Percentiles rank a stretch among this genome's conserved stretches.
phyloP scores from a whole-genome alignment of 345 rosid genomes.

The Rhodamnia rubescens region DNA sequence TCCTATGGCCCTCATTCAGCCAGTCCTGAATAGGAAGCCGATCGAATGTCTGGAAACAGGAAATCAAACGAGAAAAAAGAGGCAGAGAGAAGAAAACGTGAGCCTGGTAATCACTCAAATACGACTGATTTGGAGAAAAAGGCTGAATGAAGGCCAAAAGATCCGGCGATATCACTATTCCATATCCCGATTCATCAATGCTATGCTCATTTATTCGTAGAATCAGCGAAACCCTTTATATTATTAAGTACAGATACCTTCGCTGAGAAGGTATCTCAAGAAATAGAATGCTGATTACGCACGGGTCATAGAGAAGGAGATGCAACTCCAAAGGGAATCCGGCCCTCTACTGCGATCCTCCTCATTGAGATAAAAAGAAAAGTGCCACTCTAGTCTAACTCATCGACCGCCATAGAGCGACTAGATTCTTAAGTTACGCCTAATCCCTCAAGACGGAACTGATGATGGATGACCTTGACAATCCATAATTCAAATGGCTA shows the following conservation, averaged over 20 bases:
- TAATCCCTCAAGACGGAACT: not conserved
- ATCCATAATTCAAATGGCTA: not conserved
- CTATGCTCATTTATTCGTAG: not conserved
- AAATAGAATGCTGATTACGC: too few relatives aligned
- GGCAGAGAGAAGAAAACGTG: not conserved
- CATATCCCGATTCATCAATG: not conserved
- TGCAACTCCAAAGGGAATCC: not conserved
- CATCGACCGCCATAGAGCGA: too few relatives aligned
- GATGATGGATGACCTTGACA: not conserved
- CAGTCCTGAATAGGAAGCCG: conserved; percentile 24
- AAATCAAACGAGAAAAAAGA: not conserved
- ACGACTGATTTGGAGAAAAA: not conserved
- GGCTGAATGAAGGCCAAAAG: not conserved
- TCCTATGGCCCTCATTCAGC: conserved; percentile 19
- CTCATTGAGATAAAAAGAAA: not conserved
- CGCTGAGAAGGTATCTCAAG: too few relatives aligned
- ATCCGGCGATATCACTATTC: not conserved
- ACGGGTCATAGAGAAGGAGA: not conserved
- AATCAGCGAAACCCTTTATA: too few relatives aligned
- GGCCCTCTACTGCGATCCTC: not conserved
- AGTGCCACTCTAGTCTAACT: too few relatives aligned
- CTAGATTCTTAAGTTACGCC: too few relatives aligned
- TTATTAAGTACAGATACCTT: too few relatives aligned
- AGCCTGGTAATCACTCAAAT: not conserved
- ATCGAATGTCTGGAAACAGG: conserved; percentile 42